phyloP scores from a whole-genome alignment of 2,329 filamentous ascomycete genomes.

The Neofusicoccum ribis region DNA sequence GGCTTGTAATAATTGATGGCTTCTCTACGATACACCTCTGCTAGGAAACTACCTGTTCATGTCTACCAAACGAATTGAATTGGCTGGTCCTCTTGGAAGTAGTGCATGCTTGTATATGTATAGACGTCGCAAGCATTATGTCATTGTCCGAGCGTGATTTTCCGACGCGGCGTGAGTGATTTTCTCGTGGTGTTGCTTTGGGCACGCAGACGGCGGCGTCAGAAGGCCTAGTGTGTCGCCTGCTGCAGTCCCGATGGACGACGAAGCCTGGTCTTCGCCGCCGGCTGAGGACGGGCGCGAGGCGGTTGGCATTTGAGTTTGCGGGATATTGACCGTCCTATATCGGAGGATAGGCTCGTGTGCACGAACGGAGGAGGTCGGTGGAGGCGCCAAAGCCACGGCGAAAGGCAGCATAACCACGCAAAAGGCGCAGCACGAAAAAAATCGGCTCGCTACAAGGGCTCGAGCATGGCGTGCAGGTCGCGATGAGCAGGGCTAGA shows the following conservation, averaged over 20 bases:
- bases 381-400: neutral
- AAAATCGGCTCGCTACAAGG: neutral
- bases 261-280: neutral
- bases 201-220: neutral
- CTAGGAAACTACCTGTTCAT: constrained; percentile 19
- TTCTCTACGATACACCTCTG: constrained; percentile 19
- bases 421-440: neutral
- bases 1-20: constrained; percentile 22
- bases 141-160: constrained; percentile 1
- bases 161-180: neutral
- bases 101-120: neutral
- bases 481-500: neutral
- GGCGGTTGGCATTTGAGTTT: neutral
- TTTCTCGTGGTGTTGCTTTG: neutral
- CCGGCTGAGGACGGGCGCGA: neutral
- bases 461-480: constrained; percentile 3
- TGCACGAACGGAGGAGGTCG: neutral
- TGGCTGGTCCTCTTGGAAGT: constrained; percentile 1
- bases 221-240: neutral
- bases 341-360: constrained; percentile 4
- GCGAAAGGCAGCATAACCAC: neutral
- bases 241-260: neutral
- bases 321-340: constrained; percentile 4
- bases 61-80: constrained; percentile 10
- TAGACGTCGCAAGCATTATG: neutral